These are phyloP conservation scores for Calcarisporium arbuscula DNA, from an alignment of 2,329 filamentous ascomycete genomes.

Conservation along the genomic window DNA sequence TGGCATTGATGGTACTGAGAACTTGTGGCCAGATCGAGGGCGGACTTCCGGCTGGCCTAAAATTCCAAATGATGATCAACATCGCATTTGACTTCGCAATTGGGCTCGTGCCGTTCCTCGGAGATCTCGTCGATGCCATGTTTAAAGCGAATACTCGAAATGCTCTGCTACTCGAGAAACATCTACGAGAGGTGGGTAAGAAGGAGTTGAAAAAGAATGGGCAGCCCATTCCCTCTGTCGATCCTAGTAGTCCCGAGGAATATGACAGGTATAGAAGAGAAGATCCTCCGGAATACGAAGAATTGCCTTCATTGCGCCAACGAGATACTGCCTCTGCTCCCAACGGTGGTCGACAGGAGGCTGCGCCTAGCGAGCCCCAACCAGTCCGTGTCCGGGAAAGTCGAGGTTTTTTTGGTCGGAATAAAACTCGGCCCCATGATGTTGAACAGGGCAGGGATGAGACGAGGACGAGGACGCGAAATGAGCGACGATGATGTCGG, in stretches of 20 bases:
- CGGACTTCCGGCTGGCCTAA: constrained; percentile 58
- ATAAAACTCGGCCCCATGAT: constrained; percentile 20
- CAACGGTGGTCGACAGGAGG: constrained; percentile 6
- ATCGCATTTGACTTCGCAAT: constrained; percentile 67
- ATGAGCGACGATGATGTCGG: too few species aligned
- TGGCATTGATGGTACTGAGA: constrained; percentile 69
- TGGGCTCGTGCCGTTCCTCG: constrained; percentile 68
- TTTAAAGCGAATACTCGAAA: constrained; percentile 75
- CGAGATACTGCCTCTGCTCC: not conserved
- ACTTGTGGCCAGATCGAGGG: constrained; percentile 70
- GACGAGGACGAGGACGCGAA: too few species aligned
- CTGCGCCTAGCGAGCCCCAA: constrained; percentile 18
- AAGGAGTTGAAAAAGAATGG: constrained; percentile 44
- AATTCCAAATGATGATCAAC: constrained; percentile 73
- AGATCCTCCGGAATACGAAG: constrained; percentile 19
- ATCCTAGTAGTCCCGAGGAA: constrained; percentile 47
- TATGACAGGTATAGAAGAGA: constrained; percentile 36
- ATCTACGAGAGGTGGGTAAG: constrained; percentile 62
- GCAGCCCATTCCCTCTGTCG: constrained; percentile 37
- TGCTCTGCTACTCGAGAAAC: constrained; percentile 60
- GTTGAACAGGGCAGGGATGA: constrained; percentile 21
- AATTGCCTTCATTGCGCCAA: too few species aligned
- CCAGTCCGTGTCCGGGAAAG: constrained; percentile 20
- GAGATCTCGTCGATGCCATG: constrained; percentile 67
- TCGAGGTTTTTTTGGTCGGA: constrained; percentile 19